Percentiles rank a stretch among this genome's conserved stretches.
These are phyloP conservation scores for Kondoa subrosea DNA, from an alignment of 768 basidiomycete species.

Conservation along the genomic window DNA sequence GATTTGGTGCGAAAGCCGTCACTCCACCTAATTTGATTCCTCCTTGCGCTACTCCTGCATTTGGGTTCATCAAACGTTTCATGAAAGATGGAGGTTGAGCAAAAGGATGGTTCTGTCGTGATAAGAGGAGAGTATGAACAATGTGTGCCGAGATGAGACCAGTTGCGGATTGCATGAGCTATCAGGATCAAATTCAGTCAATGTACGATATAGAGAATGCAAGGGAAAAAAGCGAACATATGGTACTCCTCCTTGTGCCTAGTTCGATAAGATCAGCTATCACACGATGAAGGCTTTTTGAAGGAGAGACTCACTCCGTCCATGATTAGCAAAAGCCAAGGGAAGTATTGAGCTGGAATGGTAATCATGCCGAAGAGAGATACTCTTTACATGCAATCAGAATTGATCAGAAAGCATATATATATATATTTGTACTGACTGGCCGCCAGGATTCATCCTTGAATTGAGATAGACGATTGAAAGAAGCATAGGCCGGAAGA, in stretches of 20 bases:
- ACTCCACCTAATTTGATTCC: neutral
- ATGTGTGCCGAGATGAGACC: neutral
- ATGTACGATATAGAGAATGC: neutral
- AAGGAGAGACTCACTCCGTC: neutral
- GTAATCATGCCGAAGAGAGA: slow-evolving; percentile 3
- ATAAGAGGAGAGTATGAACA: neutral
- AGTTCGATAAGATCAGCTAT: neutral
- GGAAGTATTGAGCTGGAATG: neutral
- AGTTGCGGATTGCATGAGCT: neutral
- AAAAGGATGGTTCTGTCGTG: neutral
- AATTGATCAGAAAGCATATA: neutral
- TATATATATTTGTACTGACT: neutral
- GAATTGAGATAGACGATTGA: slow-evolving; percentile 1
- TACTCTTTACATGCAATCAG: neutral
- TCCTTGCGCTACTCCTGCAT: neutral
- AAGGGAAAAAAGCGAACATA: neutral
- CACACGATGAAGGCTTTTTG: neutral
- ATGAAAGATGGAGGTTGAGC: neutral
- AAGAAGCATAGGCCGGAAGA: neutral
- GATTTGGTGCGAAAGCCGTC: neutral
- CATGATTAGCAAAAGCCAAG: slow-evolving; percentile 1
- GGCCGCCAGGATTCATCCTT: neutral
- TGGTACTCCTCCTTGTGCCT: neutral
- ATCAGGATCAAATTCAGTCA: neutral
- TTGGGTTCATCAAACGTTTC: neutral